Base-by-base conservation (phyloP, 179 eudicot species). In the Carnegiea gigantea region DNA sequence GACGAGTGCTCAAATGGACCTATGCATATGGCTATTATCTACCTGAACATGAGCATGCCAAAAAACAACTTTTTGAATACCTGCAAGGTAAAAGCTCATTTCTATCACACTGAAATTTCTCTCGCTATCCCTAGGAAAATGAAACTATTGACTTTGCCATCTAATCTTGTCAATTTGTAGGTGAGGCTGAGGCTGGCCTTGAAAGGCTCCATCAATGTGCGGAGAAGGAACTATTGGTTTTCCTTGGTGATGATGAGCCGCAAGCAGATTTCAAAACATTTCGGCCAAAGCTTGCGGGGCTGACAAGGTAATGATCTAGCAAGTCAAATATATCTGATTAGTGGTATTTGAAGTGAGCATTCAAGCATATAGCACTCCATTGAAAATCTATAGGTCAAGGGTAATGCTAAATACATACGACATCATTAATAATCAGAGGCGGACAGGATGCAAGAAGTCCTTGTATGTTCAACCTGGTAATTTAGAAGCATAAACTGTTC, bases 1-100 rank as follows among this genome's bases (percentile, higher is more conserved):
- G 92, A 59, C 82, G 86, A 43, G 84, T 88, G 18, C 62, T 88
- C 20, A 88, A 86, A 81, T 89, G 90, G 92, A 84, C 87, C 0
- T 89, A 87, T 57, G 85, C 86, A 0, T 89, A 87, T 79, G 90
- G 88, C 1, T 87, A 57, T 59, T 87, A 82, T 68, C 44, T 81
- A 17, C 84, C 84, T 14, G 84, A 81, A 26, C 28, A 77, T 11
- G 85, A 89, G 46, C 54, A 21, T 30, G 79, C 53, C 40, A 87
- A 86, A 79, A 74, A 64, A 73, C 59, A 71, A 40, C 57, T 89
- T 33, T 89, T 89, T 40, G 90, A 89, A 75, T 86, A 81, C 72
- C 76, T 83, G 57, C 91, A 89, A 77, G 89, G 91, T 40, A 82
- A 76, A 70, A 26, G 40, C 7, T 1, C 54, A 10, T 73, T 20